Percentiles rank a stretch among this genome's conserved stretches.
These are phyloP conservation scores for Colletotrichum camelliae DNA, from an alignment of 2,329 filamentous ascomycete species.

Conservation along the genomic window DNA sequence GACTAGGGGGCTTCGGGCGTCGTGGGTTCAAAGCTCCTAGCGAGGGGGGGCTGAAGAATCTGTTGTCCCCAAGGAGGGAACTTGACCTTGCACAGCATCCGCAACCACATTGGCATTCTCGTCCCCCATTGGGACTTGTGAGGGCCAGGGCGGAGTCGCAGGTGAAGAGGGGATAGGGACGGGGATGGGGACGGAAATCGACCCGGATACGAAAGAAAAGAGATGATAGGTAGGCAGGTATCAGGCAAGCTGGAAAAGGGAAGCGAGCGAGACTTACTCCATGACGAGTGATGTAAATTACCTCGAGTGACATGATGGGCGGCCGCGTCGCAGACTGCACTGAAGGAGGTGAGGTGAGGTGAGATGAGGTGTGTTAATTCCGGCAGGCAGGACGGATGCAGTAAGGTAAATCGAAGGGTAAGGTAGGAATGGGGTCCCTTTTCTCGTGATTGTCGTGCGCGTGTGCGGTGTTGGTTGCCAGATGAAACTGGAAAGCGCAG, in stretches of 20 bases:
- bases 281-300: slow-evolving; percentile 77
- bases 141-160: not conserved
- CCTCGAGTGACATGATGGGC: slow-evolving; percentile 65
- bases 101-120: not conserved
- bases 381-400: not conserved
- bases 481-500: not conserved
- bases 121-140: not conserved
- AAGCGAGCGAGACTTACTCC: slow-evolving; percentile 61
- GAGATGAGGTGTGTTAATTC: not conserved
- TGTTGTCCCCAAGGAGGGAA: slow-evolving; percentile 2
- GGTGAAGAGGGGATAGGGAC: not conserved
- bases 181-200: slow-evolving; percentile 16
- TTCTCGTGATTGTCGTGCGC: not conserved
- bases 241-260: not conserved
- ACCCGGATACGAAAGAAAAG: slow-evolving; percentile 12
- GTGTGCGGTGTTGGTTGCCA: not conserved
- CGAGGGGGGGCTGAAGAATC: not conserved
- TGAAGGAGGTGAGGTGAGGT: not conserved
- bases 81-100: not conserved
- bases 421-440: not conserved
- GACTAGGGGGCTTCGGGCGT: not conserved
- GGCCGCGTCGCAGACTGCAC: not conserved
- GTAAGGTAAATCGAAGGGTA: not conserved
- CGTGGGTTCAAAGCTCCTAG: not conserved
- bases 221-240: not conserved